Percentiles rank a stretch among this genome's conserved stretches.
Evolutionary conservation across 345 rosid species (phyloP).

Genomic region (Pistacia vera): DNA sequence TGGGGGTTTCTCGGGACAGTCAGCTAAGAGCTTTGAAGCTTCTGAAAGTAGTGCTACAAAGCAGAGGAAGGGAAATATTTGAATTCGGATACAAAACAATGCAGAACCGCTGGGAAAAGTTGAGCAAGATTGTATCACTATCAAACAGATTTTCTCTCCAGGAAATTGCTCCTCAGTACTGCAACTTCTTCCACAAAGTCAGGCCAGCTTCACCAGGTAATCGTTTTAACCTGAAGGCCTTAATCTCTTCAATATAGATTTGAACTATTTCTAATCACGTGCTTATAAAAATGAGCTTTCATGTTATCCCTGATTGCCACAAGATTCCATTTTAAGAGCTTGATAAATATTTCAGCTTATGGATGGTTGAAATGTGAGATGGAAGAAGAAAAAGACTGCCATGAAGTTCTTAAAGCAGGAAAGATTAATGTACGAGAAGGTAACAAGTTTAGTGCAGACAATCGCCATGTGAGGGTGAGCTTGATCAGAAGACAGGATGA

Average conservation of each 20-base stretch:
- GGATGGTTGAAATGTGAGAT: conserved; percentile 73
- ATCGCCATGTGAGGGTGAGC: conserved; percentile 52
- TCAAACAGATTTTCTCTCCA: conserved; percentile 61
- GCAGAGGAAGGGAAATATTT: conserved; percentile 39
- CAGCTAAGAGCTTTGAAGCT: conserved; percentile 60
- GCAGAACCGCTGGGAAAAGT: conserved; percentile 49
- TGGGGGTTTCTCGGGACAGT: conserved; percentile 60
- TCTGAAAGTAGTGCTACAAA: conserved; percentile 43
- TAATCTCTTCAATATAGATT: too few relatives aligned
- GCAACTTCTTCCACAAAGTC: conserved; percentile 38
- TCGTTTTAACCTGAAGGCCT: too few relatives aligned
- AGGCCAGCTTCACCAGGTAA: conserved; percentile 48
- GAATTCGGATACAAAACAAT: conserved; percentile 49
- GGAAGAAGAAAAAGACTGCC: conserved; percentile 49
- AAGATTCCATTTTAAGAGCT: neutral
- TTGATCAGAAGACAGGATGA: conserved; percentile 61
- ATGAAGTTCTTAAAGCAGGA: conserved; percentile 43
- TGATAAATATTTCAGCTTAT: conserved; percentile 46
- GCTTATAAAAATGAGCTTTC: too few relatives aligned
- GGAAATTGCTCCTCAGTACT: conserved; percentile 39
- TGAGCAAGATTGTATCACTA: conserved; percentile 31
- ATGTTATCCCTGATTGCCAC: too few relatives aligned
- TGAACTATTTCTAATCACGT: too few relatives aligned
- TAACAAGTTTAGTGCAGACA: conserved; percentile 28
- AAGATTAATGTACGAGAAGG: conserved; percentile 58